Evolutionary conservation across 176 grass and related monocot genomes (phyloP), one percentile per base, ranked within the genome.

Genomic region (Avena atlantica): DNA sequence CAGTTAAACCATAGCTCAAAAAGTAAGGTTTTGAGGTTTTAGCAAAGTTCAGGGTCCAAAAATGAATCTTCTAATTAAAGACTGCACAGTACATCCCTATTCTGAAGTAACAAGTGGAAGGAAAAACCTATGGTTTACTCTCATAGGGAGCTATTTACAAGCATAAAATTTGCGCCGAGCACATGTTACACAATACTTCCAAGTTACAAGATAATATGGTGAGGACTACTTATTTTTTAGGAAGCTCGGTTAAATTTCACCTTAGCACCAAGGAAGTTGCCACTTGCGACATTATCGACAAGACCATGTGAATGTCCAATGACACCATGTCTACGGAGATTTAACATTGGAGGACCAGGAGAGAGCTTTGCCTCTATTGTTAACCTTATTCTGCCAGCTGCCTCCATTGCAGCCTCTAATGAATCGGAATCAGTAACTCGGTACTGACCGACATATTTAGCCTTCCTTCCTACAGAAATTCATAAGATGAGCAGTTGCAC

Each of bases 241-340:
- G 15, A 60, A 75, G 2, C 13, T 49, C 7, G 44, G 51, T 47
- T 49, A 69, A 14, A 42, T 69, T 44, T 89, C 73, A 98, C 96
- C 96, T 95, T 98, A 84, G 96, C 96, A 83, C 92, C 96, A 80
- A 98, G 92, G 76, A 98, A 98, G 78, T 98, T 98, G 71, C 96
- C 93, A 78, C 93, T 95, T 87, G 93, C 87, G 87, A 95, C 92
- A 85, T 91, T 90, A 78, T 94, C 90, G 61, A 92, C 96, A 88
- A 96, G 86, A 60, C 90, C 92, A 80, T 91, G 92, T 85, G 90
- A 95, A 59, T 83, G 92, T 37, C 90, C 92, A 89, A 85, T 96
- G 57, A 84, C 82, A 76, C 93, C 96, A 83, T 98, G 93, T 85
- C 92, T 91, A 78, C 92, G 90, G 36, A 96, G 93, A 91, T 92